These are phyloP conservation scores for Geotrichum carabidarum DNA, from an alignment of 1,139 yeast species.

Conservation along the genomic window DNA sequence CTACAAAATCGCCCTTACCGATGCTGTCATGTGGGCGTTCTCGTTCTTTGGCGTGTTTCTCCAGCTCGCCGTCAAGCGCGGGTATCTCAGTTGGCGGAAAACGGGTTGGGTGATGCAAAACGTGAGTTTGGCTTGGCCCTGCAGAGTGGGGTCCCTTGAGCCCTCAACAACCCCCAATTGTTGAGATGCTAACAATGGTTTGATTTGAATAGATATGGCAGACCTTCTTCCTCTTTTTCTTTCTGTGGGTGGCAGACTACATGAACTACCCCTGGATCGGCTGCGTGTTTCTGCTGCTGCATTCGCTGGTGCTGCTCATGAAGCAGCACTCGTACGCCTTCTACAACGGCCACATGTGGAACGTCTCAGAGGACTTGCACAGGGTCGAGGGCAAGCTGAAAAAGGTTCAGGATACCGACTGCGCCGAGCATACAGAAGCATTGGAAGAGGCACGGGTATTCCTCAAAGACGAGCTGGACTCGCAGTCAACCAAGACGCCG, in stretches of 20 bases:
- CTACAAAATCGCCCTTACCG: slow-evolving; percentile 60
- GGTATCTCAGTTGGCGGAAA: slow-evolving; percentile 50
- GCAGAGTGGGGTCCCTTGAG: not conserved
- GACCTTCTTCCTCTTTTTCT: slow-evolving; percentile 43
- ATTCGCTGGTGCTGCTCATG: slow-evolving; percentile 82
- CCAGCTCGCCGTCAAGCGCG: slow-evolving; percentile 48
- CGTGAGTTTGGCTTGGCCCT: slow-evolving; percentile 9
- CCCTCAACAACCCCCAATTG: not conserved
- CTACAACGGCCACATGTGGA: slow-evolving; percentile 85
- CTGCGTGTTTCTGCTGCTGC: slow-evolving; percentile 72
- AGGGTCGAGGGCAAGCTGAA: slow-evolving; percentile 40
- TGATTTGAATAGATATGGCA: slow-evolving; percentile 49
- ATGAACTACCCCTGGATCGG: slow-evolving; percentile 77
- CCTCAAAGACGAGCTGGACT: slow-evolving; percentile 28
- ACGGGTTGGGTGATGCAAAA: slow-evolving; percentile 60
- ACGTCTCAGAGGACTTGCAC: slow-evolving; percentile 51
- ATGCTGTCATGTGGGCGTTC: slow-evolving; percentile 60
- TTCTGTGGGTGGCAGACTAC: slow-evolving; percentile 49
- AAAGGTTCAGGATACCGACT: slow-evolving; percentile 17
- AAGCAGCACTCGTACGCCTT: slow-evolving; percentile 88
- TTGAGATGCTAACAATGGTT: not conserved
- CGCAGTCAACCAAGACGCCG: slow-evolving; percentile 33
- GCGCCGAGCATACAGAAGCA: slow-evolving; percentile 18
- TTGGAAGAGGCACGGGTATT: slow-evolving; percentile 5
- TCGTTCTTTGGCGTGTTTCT: slow-evolving; percentile 53